Base-by-base conservation (phyloP, 768 basidiomycete species). In the Lepiota brunneoincarnata region DNA sequence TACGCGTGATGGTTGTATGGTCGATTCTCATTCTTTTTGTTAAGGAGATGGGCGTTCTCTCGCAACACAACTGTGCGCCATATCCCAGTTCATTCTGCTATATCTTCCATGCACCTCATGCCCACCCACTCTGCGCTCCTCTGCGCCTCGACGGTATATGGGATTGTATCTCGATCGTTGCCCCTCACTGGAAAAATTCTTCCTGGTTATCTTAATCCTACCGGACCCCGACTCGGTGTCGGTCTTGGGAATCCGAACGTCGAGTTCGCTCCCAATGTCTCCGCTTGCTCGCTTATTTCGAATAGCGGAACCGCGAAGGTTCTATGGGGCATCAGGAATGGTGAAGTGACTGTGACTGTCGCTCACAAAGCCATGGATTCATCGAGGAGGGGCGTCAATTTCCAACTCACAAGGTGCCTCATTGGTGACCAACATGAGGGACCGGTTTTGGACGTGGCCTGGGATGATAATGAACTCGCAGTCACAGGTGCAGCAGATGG, bases 191-290 rank as follows among this genome's bases (percentile, higher is more conserved):
- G 88, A 43, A 86, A 81, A 61, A 71, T 91, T 46, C 69, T 90
- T 6, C 75, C 82, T 24, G 91, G 90, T 0, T 89, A 77, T 59
- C 73, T 92, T 7, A 82, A 89, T 45, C 80, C 86, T 2, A 75
- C 81, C 2, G 84, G 83, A 5, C 72, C 77, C 9, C 77, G 79
- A 10, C 71, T 76, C 37, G 85, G 84, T 5, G 58, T 82, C 15
- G 84, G 85, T 2, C 76, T 82, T 48, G 86, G 86, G 3, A 90
- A 91, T 60, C 88, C 87, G 3, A 89, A 90, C 59, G 78, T 79
- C 11, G 87, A 91, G 61, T 86, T 91, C 57, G 76, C 80, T 1
- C 87, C 88, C 2, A 75, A 89, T 48, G 76, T 90, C 10, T 80
- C 84, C 12, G 65, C 75, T 0, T 86, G 84, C 55, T 69, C 74